Conservation (phyloP, 805 yeast species). For the Schizosaccharomyces lindneri region DNA sequence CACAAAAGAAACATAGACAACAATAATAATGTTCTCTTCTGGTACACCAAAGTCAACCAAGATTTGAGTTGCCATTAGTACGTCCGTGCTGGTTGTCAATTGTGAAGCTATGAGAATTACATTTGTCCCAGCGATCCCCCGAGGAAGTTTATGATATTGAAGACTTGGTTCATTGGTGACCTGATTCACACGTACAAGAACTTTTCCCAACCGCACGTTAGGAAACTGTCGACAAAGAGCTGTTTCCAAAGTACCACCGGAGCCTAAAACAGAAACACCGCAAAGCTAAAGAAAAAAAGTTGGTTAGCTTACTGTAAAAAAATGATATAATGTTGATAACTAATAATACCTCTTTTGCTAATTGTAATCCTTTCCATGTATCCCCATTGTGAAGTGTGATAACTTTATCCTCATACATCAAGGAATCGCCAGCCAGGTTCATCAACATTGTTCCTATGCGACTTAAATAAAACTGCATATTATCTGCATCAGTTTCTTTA, state of each 20-base stretch:
- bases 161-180: slow-evolving; percentile 83
- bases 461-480: slow-evolving; percentile 4
- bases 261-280: slow-evolving; percentile 20
- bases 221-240: slow-evolving; percentile 58
- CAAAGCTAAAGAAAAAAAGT: not conserved
- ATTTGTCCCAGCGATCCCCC: slow-evolving; percentile 2
- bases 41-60: slow-evolving; percentile 54
- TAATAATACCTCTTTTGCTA: slow-evolving; percentile 17
- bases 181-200: slow-evolving; percentile 69
- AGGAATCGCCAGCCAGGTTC: slow-evolving; percentile 47
- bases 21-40: slow-evolving; percentile 36
- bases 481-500: not conserved
- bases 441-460: slow-evolving; percentile 32
- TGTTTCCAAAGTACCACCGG: slow-evolving; percentile 78
- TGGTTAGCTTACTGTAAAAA: slow-evolving; percentile 9
- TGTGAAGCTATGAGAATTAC: slow-evolving; percentile 68
- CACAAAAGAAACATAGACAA: slow-evolving; percentile 50
- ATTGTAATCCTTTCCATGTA: slow-evolving; percentile 20
- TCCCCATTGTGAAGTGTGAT: slow-evolving; percentile 60
- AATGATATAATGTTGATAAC: slow-evolving; percentile 22
- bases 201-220: slow-evolving; percentile 53
- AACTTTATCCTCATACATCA: slow-evolving; percentile 29
- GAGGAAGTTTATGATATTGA: slow-evolving; percentile 57
- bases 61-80: slow-evolving; percentile 81
- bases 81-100: slow-evolving; percentile 74